phyloP scores from a whole-genome alignment of 2,329 filamentous ascomycete genomes.

The Colletotrichum musae region DNA sequence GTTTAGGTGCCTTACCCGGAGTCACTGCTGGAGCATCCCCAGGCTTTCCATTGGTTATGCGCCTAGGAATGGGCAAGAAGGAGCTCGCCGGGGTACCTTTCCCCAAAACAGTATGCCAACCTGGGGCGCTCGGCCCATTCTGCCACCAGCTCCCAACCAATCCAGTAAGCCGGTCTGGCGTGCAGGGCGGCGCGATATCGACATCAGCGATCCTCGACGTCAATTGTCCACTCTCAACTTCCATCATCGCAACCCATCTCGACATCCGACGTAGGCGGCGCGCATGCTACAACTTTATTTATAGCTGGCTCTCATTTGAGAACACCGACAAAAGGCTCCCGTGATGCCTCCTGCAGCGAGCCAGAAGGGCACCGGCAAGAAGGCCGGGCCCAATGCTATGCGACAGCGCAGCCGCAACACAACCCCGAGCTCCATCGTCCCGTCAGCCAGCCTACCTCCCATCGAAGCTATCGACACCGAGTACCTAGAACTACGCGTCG shows the following conservation, averaged over 20 bases:
- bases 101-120: neutral
- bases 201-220: constrained; percentile 30
- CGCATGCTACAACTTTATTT: constrained; percentile 29
- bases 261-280: constrained; percentile 19
- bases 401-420: constrained; percentile 84
- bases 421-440: constrained; percentile 73
- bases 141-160: constrained; percentile 30
- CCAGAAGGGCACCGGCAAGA: constrained; percentile 77
- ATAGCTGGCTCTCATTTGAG: constrained; percentile 5
- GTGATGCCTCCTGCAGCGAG: constrained; percentile 71
- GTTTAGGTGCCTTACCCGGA: neutral
- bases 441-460: constrained; percentile 67
- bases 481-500: constrained; percentile 76
- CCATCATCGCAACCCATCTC: constrained; percentile 32
- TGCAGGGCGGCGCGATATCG: constrained; percentile 36
- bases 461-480: constrained; percentile 72
- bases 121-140: constrained; percentile 35
- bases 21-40: constrained; percentile 24
- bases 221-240: constrained; percentile 15
- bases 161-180: constrained; percentile 36
- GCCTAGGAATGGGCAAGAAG: constrained; percentile 10
- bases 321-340: neutral
- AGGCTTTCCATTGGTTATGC: constrained; percentile 13
- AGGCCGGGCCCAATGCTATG: constrained; percentile 71
- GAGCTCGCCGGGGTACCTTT: too few relatives aligned